Base-by-base conservation (phyloP, 192 early-diverging fungal genomes). In the Coemansia sp. region DNA sequence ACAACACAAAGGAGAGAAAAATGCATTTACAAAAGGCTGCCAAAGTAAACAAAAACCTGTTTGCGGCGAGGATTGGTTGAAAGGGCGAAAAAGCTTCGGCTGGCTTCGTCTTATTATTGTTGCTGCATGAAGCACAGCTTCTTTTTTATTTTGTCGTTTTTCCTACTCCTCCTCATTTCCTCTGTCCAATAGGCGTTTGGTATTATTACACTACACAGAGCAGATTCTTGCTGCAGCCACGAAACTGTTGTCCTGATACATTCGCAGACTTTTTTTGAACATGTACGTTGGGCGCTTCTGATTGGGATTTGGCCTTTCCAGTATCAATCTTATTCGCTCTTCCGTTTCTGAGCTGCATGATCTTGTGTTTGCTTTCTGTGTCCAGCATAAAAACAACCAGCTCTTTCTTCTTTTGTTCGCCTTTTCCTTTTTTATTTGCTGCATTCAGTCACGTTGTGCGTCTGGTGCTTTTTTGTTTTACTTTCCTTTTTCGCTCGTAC, bases 41-140 rank as follows among this genome's bases (percentile, higher is more conserved):
- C 32, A 32, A 32, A 32, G 4, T 32, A 32, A 32, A 32, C 32
- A 48, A 48, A 41, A 41, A 59, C 57, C 57, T 39, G 57, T 59
- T 59, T 59, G 26, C 26, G 39, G 38, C 57, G 15, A 59, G 57
- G 40, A 48, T n/a, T 11, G n/a, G 32, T 32, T 32, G 32, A 32
- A 0, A 32, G 4, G 32, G 32, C 32, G 32, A 32, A 32, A 32
- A 32, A 32, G 32, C 2, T 32, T 59, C 18, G 39, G 39, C 9
- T 32, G 26, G 23, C 12, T 4, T 59, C 57, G 9, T 21, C 21
- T 21, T 21, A 58, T 23, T 59, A 59, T 59, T 59, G 42, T 41
- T 41, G 57, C 57, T 59, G 32, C 39, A 59, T 59, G 57, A n/a
- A 53, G 52, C 52, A 53, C 47, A 15, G 47, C 47, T 48, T 0